Percentiles rank a stretch among this genome's conserved stretches.
Evolutionary conservation across 2,329 filamentous ascomycete genomes (phyloP).

Genomic region (Plenodomus biglobosus): DNA sequence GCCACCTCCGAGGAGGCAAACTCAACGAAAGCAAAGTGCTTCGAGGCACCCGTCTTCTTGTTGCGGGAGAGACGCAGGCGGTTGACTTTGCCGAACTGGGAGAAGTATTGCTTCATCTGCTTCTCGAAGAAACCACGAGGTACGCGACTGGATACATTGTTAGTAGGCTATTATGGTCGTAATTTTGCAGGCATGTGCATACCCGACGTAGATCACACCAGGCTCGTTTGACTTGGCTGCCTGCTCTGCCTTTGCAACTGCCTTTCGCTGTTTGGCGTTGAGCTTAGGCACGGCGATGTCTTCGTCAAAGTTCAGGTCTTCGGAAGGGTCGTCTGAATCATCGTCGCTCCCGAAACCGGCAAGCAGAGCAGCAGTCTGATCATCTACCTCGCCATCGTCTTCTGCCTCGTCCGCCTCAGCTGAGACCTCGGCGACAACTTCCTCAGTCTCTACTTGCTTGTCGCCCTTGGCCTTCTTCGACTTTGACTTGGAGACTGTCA

Average conservation of each 20-base stretch:
- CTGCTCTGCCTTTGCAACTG: slow-evolving; percentile 55
- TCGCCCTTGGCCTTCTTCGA: slow-evolving; percentile 24
- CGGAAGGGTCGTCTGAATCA: slow-evolving; percentile 45
- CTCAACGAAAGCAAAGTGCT: slow-evolving; percentile 94
- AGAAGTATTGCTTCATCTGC: slow-evolving; percentile 91
- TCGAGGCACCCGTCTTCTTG: slow-evolving; percentile 84
- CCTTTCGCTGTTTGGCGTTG: slow-evolving; percentile 37
- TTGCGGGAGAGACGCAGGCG: slow-evolving; percentile 84
- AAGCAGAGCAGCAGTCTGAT: slow-evolving; percentile 55
- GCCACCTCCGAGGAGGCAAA: slow-evolving; percentile 78
- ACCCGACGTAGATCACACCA: slow-evolving; percentile 84
- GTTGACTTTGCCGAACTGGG: slow-evolving; percentile 84
- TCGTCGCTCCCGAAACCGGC: slow-evolving; percentile 55
- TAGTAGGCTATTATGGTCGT: neutral
- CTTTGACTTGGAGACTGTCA: slow-evolving; percentile 15
- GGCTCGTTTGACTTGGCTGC: slow-evolving; percentile 59
- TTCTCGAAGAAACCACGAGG: slow-evolving; percentile 97
- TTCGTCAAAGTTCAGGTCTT: slow-evolving; percentile 40
- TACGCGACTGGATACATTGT: slow-evolving; percentile 60
- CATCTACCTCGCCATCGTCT: slow-evolving; percentile 41
- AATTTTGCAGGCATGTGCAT: slow-evolving; percentile 24
- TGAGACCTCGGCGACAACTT: slow-evolving; percentile 17
- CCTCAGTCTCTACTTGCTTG: slow-evolving; percentile 24
- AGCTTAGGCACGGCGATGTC: slow-evolving; percentile 37
- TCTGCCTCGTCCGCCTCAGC: slow-evolving; percentile 17